A percentile compares a stretch with the other conserved stretches of the same genome.
phyloP scores from a whole-genome alignment of 352 stramenopile genomes.

The Pythium brassicae region DNA sequence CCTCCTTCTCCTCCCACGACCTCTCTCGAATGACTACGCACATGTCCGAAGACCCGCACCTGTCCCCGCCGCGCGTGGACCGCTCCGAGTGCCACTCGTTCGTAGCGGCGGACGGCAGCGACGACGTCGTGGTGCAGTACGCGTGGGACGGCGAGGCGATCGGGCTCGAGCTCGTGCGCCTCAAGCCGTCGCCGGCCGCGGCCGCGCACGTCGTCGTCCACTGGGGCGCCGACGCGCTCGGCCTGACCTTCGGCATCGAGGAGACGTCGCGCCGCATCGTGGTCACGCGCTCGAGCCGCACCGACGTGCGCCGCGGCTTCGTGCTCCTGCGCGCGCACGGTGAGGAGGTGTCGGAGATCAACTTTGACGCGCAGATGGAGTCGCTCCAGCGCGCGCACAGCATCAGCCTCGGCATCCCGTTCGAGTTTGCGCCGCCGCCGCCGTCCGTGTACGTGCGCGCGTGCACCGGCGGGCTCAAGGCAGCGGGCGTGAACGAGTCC shows the following conservation, averaged over 20 bases:
- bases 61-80: background rate
- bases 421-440: constrained; percentile 58
- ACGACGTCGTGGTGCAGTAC: constrained; percentile 54
- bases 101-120: constrained; percentile 34
- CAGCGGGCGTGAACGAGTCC: constrained; percentile 42
- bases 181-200: constrained; percentile 17
- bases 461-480: constrained; percentile 34
- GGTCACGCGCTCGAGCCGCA: constrained; percentile 51
- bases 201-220: constrained; percentile 22
- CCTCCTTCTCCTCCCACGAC: too few relatives aligned
- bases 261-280: constrained; percentile 61
- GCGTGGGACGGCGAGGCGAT: constrained; percentile 51
- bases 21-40: background rate
- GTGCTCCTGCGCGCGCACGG: constrained; percentile 47
- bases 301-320: constrained; percentile 51
- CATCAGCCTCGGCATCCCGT: constrained; percentile 38
- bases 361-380: constrained; percentile 51
- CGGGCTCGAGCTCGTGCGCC: constrained; percentile 51
- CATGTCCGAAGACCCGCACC: background rate
- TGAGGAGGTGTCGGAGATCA: constrained; percentile 36
- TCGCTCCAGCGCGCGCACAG: constrained; percentile 46
- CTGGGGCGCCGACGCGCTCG: constrained; percentile 43
- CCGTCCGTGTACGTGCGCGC: constrained; percentile 51
- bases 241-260: constrained; percentile 73
- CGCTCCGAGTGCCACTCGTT: constrained; percentile 34